Percentiles rank a stretch among this genome's conserved stretches.
Conservation (phyloP, 202 grass and related monocot genomes). For the Tripidium arundinaceum region DNA sequence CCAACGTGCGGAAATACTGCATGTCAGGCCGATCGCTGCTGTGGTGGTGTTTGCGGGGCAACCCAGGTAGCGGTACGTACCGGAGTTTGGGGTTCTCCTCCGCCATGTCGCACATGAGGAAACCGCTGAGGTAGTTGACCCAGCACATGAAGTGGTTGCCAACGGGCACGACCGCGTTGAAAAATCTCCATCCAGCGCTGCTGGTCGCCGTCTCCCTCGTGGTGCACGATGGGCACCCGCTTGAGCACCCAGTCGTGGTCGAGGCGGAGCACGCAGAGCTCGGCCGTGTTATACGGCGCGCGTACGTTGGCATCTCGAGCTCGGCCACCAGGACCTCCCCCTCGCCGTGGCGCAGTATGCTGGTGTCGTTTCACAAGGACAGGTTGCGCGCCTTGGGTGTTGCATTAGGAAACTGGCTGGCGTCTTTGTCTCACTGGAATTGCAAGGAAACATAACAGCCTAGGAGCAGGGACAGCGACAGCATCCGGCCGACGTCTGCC, state of each 20-base stretch:
- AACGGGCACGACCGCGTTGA: no score
- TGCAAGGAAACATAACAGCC: neutral
- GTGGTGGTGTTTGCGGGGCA: no score
- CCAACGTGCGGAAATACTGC: neutral
- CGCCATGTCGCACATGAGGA: no score
- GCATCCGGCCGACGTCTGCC: neutral
- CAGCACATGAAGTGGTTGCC: no score
- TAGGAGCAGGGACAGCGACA: neutral
- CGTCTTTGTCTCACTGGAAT: neutral
- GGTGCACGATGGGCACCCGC: no score
- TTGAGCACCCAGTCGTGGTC: no score
- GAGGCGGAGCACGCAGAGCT: no score
- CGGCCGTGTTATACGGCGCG: neutral
- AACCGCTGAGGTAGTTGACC: no score
- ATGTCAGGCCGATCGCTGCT: neutral
- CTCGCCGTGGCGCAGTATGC: neutral
- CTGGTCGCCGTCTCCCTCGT: no score
- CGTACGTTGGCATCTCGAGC: neutral
- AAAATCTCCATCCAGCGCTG: no score
- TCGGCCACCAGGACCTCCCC: neutral
- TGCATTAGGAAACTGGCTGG: neutral
- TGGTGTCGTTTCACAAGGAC: no score
- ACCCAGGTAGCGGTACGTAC: neutral
- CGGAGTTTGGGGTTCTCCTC: no score
- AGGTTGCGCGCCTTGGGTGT: neutral